Evolutionary conservation across 2,329 filamentous ascomycete genomes (phyloP), one percentile per base, ranked within the genome.

Genomic region (Grosmannia huntii): DNA sequence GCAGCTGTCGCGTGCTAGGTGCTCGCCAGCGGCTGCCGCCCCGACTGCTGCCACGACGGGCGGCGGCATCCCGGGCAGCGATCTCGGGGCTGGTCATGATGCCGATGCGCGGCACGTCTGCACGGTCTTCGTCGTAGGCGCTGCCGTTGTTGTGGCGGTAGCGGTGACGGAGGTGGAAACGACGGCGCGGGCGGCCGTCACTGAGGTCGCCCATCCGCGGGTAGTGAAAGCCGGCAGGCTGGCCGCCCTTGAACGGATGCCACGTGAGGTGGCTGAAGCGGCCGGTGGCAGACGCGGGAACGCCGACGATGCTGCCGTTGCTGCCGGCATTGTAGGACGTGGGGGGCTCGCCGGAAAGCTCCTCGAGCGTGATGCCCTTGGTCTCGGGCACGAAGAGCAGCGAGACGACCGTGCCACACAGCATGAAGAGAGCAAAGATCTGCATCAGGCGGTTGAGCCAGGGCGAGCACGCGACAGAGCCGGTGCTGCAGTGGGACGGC

Each of bases 341-440:
- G 2, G 82, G 78, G 3, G 80, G 74, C 68, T 89, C 86, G 11
- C 84, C 85, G 1, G 84, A 79, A 19, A 90, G 72, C 62, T 85
- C 80, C 67, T 90, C 89, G 49, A 94, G 74, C 0, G 87, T 89
- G 68, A 83, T 77, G 1, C 85, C 79, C 73, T 86, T 90, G 0
- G 85, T 90, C 72, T 90, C 88, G 0, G 87, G 87, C 25, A 91
- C 83, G 38, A 59, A 60, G n/a, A 92, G 72, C 4, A 90, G 73
- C 1, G 84, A 84, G 3, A 82, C 82, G 53, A 89, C 70, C 53
- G 81, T 79, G 41, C 89, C 89, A 56, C 80, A 78, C 6, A 91
- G 75, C 88, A 90, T 91, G 75, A 92, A 90, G 11, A 89, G 75
- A 0, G 86, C 86, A 69, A 89, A 90, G 44, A 90, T 86, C 68